phyloP scores from a whole-genome alignment of 306 rosid genomes.

The Castanea sativa region DNA sequence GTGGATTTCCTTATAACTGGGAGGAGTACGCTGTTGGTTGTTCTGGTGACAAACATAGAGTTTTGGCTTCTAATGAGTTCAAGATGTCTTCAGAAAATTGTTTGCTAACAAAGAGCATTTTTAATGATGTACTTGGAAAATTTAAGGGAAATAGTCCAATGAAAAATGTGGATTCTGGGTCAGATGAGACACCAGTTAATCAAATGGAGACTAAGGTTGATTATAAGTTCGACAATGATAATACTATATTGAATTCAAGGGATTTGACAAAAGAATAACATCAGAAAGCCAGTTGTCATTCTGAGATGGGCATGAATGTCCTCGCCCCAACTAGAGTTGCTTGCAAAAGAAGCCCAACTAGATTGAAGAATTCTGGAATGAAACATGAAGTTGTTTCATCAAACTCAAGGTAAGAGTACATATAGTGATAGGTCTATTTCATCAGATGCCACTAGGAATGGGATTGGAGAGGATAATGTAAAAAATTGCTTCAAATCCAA shows the following conservation, averaged over 20 bases:
- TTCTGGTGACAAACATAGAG: constrained; percentile 15
- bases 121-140: constrained; percentile 15
- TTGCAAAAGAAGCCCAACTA: constrained; percentile 36
- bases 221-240: neutral
- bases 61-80: constrained; percentile 19
- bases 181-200: neutral
- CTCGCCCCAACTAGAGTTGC: neutral
- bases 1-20: constrained; percentile 84
- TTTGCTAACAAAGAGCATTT: constrained; percentile 11
- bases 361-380: constrained; percentile 1
- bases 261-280: neutral
- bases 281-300: neutral
- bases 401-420: no score
- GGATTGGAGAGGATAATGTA: no score
- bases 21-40: constrained; percentile 32
- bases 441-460: no score
- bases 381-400: neutral
- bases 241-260: neutral
- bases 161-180: neutral
- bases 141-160: neutral
- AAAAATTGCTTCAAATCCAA: neutral
- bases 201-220: neutral
- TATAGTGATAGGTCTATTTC: no score
- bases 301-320: neutral
- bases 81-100: constrained; percentile 19